These are phyloP conservation scores for Rugonectria rugulosa DNA, from an alignment of 2,329 filamentous ascomycete genomes.

Conservation along the genomic window DNA sequence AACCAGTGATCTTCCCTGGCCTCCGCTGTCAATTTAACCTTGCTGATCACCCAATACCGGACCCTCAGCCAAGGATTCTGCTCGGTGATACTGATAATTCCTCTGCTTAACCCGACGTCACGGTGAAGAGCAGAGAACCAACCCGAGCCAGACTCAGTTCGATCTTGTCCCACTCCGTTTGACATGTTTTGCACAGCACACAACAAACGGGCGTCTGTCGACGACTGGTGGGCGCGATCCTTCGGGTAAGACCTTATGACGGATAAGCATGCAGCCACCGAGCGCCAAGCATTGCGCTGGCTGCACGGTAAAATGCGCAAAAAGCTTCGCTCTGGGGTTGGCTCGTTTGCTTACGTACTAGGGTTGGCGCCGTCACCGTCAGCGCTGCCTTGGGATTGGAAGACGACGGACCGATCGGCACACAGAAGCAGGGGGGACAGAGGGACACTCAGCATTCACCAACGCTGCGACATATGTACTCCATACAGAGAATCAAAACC, in stretches of 20 bases:
- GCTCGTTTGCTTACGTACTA: conserved; percentile 24
- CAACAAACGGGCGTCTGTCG: conserved; percentile 2
- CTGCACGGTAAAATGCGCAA: conserved; percentile 39
- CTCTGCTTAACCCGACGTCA: not conserved
- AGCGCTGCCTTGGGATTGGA: conserved; percentile 20
- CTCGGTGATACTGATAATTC: not conserved
- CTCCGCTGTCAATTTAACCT: conserved; percentile 16
- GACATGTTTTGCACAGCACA: too few relatives aligned
- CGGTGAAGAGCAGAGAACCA: not conserved
- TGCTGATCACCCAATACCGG: conserved; percentile 8
- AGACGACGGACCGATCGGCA: conserved; percentile 40
- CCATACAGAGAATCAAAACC: too few relatives aligned
- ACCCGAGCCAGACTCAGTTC: not conserved
- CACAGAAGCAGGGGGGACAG: conserved; percentile 1
- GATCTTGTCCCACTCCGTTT: not conserved
- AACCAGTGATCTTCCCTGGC: conserved; percentile 12
- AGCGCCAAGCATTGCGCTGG: conserved; percentile 39
- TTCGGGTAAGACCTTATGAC: conserved; percentile 26
- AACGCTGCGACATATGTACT: conserved; percentile 5
- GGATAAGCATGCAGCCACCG: conserved; percentile 41
- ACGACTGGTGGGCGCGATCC: conserved; percentile 8
- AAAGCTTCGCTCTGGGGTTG: conserved; percentile 35
- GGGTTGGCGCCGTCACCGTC: conserved; percentile 32
- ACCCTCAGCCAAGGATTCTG: not conserved
- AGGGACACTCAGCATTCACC: not conserved